A percentile compares a stretch with the other conserved stretches of the same genome.
phyloP scores from a whole-genome alignment of 768 basidiomycete genomes.

The Obba rivulosa region DNA sequence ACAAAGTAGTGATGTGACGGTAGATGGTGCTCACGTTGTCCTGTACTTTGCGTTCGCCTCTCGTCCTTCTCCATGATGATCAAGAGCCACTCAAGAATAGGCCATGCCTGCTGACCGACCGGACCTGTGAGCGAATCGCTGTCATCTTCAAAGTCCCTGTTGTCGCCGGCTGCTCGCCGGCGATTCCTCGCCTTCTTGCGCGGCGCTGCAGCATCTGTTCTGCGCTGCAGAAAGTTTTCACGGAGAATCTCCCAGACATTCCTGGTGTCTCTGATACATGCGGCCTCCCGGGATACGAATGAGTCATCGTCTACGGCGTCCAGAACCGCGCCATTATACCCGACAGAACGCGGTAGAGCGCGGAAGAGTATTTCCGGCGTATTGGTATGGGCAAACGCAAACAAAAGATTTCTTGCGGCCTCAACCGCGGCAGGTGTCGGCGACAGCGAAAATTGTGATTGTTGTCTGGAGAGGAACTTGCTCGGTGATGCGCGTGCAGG shows the following conservation, averaged over 20 bases:
- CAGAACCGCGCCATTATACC: constrained; percentile 1
- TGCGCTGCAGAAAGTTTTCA: constrained; percentile 44
- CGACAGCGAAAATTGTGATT: constrained; percentile 32
- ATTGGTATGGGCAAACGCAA: constrained; percentile 54
- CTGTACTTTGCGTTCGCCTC: constrained; percentile 25
- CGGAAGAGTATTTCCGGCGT: constrained; percentile 45
- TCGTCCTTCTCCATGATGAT: constrained; percentile 68
- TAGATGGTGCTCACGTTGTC: constrained; percentile 30
- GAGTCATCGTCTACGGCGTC: constrained; percentile 46
- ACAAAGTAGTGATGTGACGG: background rate
- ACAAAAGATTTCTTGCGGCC: constrained; percentile 48
- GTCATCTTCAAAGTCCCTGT: constrained; percentile 14
- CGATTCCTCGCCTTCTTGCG: constrained; percentile 4
- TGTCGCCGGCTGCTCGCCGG: background rate
- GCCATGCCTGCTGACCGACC: constrained; percentile 65
- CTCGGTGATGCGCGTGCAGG: constrained; percentile 23
- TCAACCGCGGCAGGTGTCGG: constrained; percentile 41
- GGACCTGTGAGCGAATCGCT: constrained; percentile 23
- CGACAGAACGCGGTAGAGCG: constrained; percentile 47
- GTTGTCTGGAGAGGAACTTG: constrained; percentile 29
- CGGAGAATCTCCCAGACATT: constrained; percentile 59
- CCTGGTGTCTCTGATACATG: constrained; percentile 47
- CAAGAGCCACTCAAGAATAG: constrained; percentile 64
- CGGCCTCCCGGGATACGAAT: constrained; percentile 48
- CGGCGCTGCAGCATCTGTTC: constrained; percentile 9